Conservation (phyloP, 1,139 yeast species). For the Candida frijolesensis region DNA sequence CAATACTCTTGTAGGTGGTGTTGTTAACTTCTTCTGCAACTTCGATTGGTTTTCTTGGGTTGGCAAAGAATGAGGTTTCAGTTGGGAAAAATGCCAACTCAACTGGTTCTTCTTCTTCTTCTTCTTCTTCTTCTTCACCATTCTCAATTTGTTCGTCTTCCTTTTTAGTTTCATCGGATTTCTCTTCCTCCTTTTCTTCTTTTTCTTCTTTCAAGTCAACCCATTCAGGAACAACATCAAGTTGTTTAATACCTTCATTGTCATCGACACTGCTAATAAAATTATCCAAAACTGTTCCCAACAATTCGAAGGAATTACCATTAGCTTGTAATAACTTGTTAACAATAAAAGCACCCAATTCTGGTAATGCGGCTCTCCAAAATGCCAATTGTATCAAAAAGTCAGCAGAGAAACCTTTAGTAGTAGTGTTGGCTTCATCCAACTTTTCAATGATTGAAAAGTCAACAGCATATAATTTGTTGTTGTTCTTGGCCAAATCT, state of each 20-base stretch:
- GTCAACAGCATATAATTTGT: conserved; percentile 58
- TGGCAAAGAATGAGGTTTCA: conserved; percentile 63
- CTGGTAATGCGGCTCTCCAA: conserved; percentile 73
- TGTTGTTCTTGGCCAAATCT: conserved; percentile 54
- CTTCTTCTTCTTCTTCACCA: conserved; percentile 25
- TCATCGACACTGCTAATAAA: conserved; percentile 58
- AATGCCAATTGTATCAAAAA: conserved; percentile 79
- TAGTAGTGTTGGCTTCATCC: conserved; percentile 51
- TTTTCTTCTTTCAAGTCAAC: conserved; percentile 28
- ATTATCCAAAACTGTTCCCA: conserved; percentile 79
- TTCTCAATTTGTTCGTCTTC: conserved; percentile 21
- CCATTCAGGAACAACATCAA: conserved; percentile 51
- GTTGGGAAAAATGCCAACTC: conserved; percentile 53
- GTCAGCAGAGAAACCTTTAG: conserved; percentile 74
- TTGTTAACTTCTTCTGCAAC: conserved; percentile 40
- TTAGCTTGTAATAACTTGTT: conserved; percentile 80
- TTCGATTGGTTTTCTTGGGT: conserved; percentile 43
- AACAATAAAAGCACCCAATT: conserved; percentile 66
- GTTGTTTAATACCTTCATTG: conserved; percentile 46
- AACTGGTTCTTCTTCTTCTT: conserved; percentile 25
- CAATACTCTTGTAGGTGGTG: conserved; percentile 55
- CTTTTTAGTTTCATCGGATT: conserved; percentile 11
- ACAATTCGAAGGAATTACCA: conserved; percentile 79
- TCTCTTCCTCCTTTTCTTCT: conserved; percentile 19
- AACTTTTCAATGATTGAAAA: conserved; percentile 58